Percentiles rank a stretch among this genome's conserved stretches.
Evolutionary conservation across 1,139 yeast species (phyloP).

Genomic region (Hyphopichia pseudoburtonii): DNA sequence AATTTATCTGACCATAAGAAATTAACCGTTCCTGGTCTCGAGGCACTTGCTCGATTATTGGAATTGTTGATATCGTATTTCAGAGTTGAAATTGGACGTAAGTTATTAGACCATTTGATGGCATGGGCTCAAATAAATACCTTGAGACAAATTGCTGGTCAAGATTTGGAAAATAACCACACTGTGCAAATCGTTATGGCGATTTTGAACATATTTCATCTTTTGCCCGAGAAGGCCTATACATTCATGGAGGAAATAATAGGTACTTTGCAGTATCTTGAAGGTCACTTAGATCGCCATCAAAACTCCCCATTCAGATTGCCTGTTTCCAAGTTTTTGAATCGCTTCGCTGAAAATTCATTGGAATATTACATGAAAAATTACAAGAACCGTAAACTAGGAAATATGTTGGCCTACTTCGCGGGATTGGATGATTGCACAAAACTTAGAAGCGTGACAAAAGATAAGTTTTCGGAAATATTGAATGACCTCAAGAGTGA

Average conservation of each 20-base stretch:
- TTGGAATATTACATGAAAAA: slow-evolving; percentile 68
- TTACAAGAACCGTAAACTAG: slow-evolving; percentile 66
- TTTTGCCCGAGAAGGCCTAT: slow-evolving; percentile 88
- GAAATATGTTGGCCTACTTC: slow-evolving; percentile 64
- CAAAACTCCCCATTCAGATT: slow-evolving; percentile 85
- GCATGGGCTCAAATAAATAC: slow-evolving; percentile 94
- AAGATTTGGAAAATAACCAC: slow-evolving; percentile 74
- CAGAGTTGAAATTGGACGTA: slow-evolving; percentile 94
- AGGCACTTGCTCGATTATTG: slow-evolving; percentile 83
- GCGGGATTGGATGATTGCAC: slow-evolving; percentile 59
- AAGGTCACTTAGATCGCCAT: slow-evolving; percentile 80
- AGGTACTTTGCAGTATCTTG: slow-evolving; percentile 72
- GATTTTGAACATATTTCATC: slow-evolving; percentile 86
- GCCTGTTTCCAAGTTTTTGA: slow-evolving; percentile 87
- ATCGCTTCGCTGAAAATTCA: slow-evolving; percentile 78
- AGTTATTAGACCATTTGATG: slow-evolving; percentile 86
- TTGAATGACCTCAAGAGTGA: slow-evolving; percentile 43
- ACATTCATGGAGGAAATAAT: slow-evolving; percentile 88
- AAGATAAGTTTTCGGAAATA: slow-evolving; percentile 47
- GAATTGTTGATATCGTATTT: slow-evolving; percentile 89
- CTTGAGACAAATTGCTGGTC: slow-evolving; percentile 67
- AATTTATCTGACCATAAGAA: slow-evolving; percentile 91
- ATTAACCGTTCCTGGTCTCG: slow-evolving; percentile 84
- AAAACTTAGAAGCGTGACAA: slow-evolving; percentile 55
- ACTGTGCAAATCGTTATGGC: slow-evolving; percentile 87